These are phyloP conservation scores for Fraxinus pennsylvanica DNA, from an alignment of 257 asterid genomes.

Conservation along the genomic window DNA sequence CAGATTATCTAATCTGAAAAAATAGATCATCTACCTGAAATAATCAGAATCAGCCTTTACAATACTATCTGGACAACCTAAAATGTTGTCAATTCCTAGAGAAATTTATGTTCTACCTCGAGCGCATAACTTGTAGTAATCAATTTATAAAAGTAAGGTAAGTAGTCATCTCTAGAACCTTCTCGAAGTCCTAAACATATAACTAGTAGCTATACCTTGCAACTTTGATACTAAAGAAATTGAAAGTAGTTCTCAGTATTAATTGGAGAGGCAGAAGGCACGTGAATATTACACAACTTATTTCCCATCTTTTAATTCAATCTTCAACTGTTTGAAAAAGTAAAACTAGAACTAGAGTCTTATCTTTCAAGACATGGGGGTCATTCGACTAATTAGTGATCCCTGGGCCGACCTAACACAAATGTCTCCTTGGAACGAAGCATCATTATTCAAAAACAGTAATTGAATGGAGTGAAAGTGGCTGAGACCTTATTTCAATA, in stretches of 20 bases:
- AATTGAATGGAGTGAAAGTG: too few species aligned
- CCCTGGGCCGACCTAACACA: too few species aligned
- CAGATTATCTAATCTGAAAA: background rate
- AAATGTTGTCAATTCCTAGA: background rate
- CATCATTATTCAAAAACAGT: too few species aligned
- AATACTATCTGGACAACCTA: slow-evolving; percentile 1
- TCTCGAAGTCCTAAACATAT: background rate
- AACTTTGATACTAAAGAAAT: background rate
- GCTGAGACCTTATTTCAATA: too few species aligned
- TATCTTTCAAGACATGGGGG: too few species aligned
- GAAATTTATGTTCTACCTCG: background rate
- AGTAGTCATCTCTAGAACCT: background rate
- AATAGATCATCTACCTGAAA: slow-evolving; percentile 1
- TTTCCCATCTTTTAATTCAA: too few species aligned
- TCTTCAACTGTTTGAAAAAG: too few species aligned
- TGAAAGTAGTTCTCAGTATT: background rate
- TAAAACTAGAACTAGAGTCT: too few species aligned
- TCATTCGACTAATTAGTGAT: too few species aligned
- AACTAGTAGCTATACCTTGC: background rate
- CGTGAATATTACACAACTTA: too few species aligned
- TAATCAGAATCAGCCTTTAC: slow-evolving; percentile 6
- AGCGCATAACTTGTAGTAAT: slow-evolving; percentile 5
- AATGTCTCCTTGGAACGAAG: too few species aligned
- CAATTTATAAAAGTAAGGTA: slow-evolving; percentile 3
- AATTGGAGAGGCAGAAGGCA: background rate